Percentiles rank a stretch among this genome's conserved stretches.
These are phyloP conservation scores for Quercus rubra DNA, from an alignment of 306 rosid genomes.

Conservation along the genomic window DNA sequence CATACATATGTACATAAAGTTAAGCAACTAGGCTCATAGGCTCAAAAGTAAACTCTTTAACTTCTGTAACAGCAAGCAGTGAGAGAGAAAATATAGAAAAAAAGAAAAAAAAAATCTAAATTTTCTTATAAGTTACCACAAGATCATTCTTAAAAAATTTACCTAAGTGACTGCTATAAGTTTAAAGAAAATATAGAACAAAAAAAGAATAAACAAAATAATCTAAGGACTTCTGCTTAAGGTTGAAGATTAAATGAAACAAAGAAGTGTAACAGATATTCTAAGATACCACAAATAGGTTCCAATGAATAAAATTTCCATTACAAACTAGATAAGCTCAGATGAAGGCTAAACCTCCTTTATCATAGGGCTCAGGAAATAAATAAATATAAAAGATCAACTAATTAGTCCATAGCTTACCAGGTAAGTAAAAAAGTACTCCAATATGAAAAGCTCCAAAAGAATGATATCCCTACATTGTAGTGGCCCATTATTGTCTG, in stretches of 20 bases:
- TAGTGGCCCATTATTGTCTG: conserved; percentile 63
- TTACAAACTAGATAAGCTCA: not conserved
- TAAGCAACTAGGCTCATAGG: not conserved
- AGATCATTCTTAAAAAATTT: not conserved
- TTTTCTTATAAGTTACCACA: not conserved
- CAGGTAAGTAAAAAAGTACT: conserved; percentile 92
- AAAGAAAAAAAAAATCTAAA: not conserved
- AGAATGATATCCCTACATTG: conserved; percentile 82
- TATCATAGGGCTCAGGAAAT: not conserved
- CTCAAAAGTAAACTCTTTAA: not conserved
- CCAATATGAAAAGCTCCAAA: conserved; percentile 99
- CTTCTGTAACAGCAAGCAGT: not conserved
- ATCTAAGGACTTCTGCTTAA: not conserved
- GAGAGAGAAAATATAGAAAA: not conserved
- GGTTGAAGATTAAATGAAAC: not conserved
- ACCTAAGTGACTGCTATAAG: not conserved
- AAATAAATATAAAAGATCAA: not conserved
- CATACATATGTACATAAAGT: not conserved
- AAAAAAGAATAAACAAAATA: not conserved
- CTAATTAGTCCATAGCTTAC: conserved; percentile 23
- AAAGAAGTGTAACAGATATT: not conserved
- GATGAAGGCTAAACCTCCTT: not conserved
- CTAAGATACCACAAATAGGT: not conserved
- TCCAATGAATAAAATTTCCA: not conserved
- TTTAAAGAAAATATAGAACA: not conserved